Evolutionary conservation across 2,329 filamentous ascomycete species (phyloP), one percentile per base, ranked within the genome.

Genomic region (Cladosporium sp.): DNA sequence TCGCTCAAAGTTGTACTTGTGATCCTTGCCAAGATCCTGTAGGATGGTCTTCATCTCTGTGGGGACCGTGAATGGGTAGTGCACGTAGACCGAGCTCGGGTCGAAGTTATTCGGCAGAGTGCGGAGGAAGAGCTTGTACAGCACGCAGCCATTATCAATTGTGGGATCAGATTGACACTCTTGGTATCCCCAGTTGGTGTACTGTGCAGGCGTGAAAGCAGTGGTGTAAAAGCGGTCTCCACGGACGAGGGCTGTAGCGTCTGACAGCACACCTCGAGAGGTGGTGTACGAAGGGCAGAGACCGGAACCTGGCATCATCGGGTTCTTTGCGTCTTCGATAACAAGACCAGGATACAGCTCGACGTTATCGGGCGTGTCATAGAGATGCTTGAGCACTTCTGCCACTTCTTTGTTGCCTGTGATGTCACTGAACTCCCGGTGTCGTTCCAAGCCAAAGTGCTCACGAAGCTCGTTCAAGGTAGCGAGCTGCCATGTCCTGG

Each of bases 341-440:
- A 88, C 81, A 1, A 89, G 73, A 9, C 87, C 87, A 0, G 87
- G 86, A 66, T 89, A 89, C 5, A 89, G 76, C 67, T 90, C 87
- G 12, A 90, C 84, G 68, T 82, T 82, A 63, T 88, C 86, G 7
- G 85, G 84, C 50, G 85, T 78, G 20, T 81, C 78, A 70, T 88
- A 88, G 12, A 88, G 73, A 63, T 82, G 77, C 60, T 82, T 80
- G 3, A 88, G 76, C 7, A 78, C 74, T 28, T 80, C 74, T 1
- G 80, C 79, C 30, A 87, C 80, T n/a, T 83, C 77, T 1, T 76
- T 74, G 62, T 87, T 77, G 1, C 76, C 72, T 63, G 82, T 86
- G 66, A 88, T 84, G 43, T 85, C 82, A 55, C 76, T 77, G 66
- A 88, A 87, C 0, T 71, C 80, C 25, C 78, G 71, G 67, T 87